Conservation (phyloP, 2,329 filamentous ascomycete species). For the Alternaria sp. region DNA sequence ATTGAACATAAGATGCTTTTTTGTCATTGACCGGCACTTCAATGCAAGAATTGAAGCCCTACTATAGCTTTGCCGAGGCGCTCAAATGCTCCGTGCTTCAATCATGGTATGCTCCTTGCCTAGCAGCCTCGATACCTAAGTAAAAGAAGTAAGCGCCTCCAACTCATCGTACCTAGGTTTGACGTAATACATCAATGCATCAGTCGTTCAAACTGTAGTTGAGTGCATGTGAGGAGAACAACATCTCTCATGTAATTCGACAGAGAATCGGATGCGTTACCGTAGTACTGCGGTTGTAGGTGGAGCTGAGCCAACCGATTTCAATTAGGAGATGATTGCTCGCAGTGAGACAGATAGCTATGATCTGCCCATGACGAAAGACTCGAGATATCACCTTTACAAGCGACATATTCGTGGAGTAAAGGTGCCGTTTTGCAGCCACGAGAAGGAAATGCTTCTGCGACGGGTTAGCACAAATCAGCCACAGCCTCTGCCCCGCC, state of each 20-base stretch:
- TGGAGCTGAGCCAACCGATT: background rate
- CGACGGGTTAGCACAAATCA: background rate
- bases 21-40: background rate
- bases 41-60: background rate
- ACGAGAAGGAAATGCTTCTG: background rate
- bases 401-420: background rate
- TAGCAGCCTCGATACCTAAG: background rate
- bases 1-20: background rate
- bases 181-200: background rate
- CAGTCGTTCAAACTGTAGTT: background rate
- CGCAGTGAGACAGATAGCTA: background rate
- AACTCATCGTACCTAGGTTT: background rate
- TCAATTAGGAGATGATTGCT: background rate
- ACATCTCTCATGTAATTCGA: background rate
- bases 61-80: background rate
- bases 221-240: background rate
- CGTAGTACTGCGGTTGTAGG: background rate
- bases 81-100: background rate
- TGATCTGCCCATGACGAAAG: background rate
- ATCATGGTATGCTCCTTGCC: background rate
- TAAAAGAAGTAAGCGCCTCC: background rate
- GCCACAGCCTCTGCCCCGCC: conserved; percentile 11
- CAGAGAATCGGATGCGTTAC: background rate
- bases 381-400: too few species aligned
- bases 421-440: background rate